Percentiles rank a stretch among this genome's conserved stretches.
These are phyloP conservation scores for Dactylellina cionopaga DNA, from an alignment of 2,329 filamentous ascomycete species.

Conservation along the genomic window DNA sequence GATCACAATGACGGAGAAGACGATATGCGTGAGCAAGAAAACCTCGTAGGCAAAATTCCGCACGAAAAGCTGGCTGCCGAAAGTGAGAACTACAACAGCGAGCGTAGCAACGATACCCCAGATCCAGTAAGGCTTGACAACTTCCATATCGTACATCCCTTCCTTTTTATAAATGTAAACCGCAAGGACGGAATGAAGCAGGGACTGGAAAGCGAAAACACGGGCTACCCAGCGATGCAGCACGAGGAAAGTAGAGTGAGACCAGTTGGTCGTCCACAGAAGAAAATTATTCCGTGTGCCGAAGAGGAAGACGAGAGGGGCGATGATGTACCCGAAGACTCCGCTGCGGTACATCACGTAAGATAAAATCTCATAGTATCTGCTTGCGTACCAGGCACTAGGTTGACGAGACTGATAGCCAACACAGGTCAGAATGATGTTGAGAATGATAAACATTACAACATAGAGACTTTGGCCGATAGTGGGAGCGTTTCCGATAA, in stretches of 20 bases:
- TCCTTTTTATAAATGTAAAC: slow-evolving; percentile 59
- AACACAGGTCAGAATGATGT: slow-evolving; percentile 59
- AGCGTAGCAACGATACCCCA: slow-evolving; percentile 63
- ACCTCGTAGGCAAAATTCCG: slow-evolving; percentile 62
- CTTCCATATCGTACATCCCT: slow-evolving; percentile 57
- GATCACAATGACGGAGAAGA: slow-evolving; percentile 59
- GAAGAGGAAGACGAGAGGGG: slow-evolving; percentile 64
- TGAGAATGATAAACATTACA: slow-evolving; percentile 60
- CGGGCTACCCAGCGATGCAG: slow-evolving; percentile 66
- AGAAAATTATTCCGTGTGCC: slow-evolving; percentile 65
- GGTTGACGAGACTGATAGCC: slow-evolving; percentile 56
- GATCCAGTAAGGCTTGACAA: slow-evolving; percentile 61
- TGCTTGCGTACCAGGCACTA: slow-evolving; percentile 13
- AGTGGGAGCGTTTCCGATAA: slow-evolving; percentile 62
- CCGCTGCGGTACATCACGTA: slow-evolving; percentile 60
- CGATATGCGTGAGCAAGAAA: slow-evolving; percentile 60
- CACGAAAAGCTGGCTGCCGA: slow-evolving; percentile 59
- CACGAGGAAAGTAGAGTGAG: slow-evolving; percentile 64
- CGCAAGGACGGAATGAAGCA: slow-evolving; percentile 64
- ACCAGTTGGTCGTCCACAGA: slow-evolving; percentile 65
- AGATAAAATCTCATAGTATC: slow-evolving; percentile 31
- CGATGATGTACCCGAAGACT: slow-evolving; percentile 61
- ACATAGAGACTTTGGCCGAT: slow-evolving; percentile 64
- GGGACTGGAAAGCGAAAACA: slow-evolving; percentile 63
- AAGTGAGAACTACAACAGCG: slow-evolving; percentile 57